A percentile compares a stretch with the other conserved stretches of the same genome.
Evolutionary conservation across 139 green algal species (phyloP).

Genomic region (Coelastrella sp.): DNA sequence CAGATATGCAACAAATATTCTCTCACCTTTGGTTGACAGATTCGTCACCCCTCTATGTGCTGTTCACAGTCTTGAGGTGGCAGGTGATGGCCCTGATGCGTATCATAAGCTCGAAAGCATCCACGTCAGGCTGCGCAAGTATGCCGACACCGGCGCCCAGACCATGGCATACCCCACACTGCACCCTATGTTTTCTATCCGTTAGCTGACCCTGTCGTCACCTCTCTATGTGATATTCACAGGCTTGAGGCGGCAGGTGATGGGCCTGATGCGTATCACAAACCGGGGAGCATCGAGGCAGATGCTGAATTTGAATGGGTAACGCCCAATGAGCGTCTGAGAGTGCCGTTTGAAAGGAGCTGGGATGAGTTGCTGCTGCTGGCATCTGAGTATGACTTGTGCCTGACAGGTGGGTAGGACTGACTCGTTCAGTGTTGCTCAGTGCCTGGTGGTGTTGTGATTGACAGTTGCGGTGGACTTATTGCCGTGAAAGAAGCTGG

Average conservation of each 20-base stretch:
- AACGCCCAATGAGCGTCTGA: conserved; percentile 76
- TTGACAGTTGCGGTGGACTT: too few relatives aligned
- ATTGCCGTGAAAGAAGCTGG: too few relatives aligned
- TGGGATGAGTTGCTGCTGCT: conserved; percentile 71
- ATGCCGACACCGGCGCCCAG: too few relatives aligned
- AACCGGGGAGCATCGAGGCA: conserved; percentile 5
- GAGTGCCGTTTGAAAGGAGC: conserved; percentile 62
- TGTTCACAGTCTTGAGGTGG: too few relatives aligned
- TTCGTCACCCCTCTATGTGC: too few relatives aligned
- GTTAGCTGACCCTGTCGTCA: neutral
- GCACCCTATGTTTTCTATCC: too few relatives aligned
- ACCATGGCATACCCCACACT: too few relatives aligned
- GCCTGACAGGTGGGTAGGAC: conserved; percentile 62
- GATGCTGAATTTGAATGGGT: conserved; percentile 83
- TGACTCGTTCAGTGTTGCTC: neutral
- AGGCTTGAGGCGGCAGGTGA: conserved; percentile 36
- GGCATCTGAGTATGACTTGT: conserved; percentile 90
- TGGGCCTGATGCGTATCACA: conserved; percentile 39
- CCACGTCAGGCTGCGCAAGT: too few relatives aligned
- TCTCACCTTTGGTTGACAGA: too few relatives aligned
- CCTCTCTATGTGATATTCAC: neutral
- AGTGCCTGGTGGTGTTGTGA: neutral
- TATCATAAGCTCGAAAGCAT: too few relatives aligned
- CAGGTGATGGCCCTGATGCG: too few relatives aligned
- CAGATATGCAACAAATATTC: too few relatives aligned